Evolutionary conservation across 169 alveolate species (phyloP).

Genomic region (Eimeria maxima): DNA sequence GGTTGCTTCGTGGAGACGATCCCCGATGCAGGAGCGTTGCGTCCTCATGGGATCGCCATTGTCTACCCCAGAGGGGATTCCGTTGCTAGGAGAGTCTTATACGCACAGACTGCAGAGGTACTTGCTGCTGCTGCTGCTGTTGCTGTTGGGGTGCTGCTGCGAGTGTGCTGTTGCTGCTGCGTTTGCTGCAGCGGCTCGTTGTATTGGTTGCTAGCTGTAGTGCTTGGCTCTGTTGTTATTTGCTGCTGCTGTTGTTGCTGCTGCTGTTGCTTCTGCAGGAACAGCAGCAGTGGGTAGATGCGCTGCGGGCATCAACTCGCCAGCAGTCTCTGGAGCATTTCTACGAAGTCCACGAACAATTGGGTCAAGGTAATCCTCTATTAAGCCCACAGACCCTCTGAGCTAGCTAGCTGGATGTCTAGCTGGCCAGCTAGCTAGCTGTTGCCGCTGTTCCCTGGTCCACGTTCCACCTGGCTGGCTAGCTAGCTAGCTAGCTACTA

Average conservation of each 20-base stretch:
- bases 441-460: too few relatives aligned
- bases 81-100: constrained; percentile 87
- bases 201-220: too few relatives aligned
- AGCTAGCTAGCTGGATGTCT: constrained; percentile 34
- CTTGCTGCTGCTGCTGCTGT: constrained; percentile 70
- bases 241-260: neutral
- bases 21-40: constrained; percentile 17
- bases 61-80: constrained; percentile 88
- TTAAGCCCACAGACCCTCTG: too few relatives aligned
- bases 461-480: too few relatives aligned
- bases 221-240: too few relatives aligned
- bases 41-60: constrained; percentile 86
- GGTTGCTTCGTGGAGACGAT: constrained; percentile 92
- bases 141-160: neutral
- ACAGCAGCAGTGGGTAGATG: constrained; percentile 90
- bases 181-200: neutral
- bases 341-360: constrained; percentile 85
- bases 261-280: neutral
- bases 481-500: too few relatives aligned
- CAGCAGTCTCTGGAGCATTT: constrained; percentile 90
- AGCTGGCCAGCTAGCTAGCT: too few relatives aligned
- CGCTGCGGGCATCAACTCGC: constrained; percentile 90
- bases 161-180: neutral
- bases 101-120: constrained; percentile 88
- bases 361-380: constrained; percentile 75